Base-by-base conservation (phyloP, 805 yeast species). In the Starmerella potacharoeniae region DNA sequence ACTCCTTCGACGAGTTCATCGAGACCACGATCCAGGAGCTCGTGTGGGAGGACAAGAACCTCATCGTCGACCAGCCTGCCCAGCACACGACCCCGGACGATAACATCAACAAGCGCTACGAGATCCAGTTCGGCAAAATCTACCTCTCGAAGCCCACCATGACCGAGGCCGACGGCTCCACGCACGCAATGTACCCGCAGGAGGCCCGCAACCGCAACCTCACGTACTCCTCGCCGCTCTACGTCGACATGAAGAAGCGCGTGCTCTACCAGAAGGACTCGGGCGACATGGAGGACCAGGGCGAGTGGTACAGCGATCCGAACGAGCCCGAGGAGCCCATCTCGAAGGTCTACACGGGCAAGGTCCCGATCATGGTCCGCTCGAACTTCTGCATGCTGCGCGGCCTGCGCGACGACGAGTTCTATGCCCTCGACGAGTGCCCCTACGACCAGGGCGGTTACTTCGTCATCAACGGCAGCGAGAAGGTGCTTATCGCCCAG, bases 401-500 rank as follows among this genome's bases (percentile, higher is more conserved):
- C 66, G 95, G 86, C 58, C 78, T 93, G 62, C 82, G 87, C 8
- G 97, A 93, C 64, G 88, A 86, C 63, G 98, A 93, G 71, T 80
- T 90, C 66, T 93, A 90, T 72, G 95, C 89, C 65, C 79, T 93
- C 68, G 90, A 93, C 71, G 99, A 93, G 73, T 93, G 99, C 74
- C 98, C 98, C 35, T 93, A 87, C 72, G 99, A 93, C 77, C 95
- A 93, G 95, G 99, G 99, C 71, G 99, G 99, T 59, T 93, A 93
- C 72, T 93, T 93, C 69, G 90, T 93, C 64, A 93, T 93, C 68
- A 93, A 93, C 74, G 99, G 99, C 65, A 88, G 97, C 22, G 99
- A 93, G 70, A 93, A 93, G 71, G 99, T 93, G 55, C 76, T 93
- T 66, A 93, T 93, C 75, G 99, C 99, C 35, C 99, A 93, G 73